Evolutionary conservation across 495 filamentous ascomycete genomes (phyloP), one percentile per base, ranked within the genome.

Genomic region (Trichoderma virens): DNA sequence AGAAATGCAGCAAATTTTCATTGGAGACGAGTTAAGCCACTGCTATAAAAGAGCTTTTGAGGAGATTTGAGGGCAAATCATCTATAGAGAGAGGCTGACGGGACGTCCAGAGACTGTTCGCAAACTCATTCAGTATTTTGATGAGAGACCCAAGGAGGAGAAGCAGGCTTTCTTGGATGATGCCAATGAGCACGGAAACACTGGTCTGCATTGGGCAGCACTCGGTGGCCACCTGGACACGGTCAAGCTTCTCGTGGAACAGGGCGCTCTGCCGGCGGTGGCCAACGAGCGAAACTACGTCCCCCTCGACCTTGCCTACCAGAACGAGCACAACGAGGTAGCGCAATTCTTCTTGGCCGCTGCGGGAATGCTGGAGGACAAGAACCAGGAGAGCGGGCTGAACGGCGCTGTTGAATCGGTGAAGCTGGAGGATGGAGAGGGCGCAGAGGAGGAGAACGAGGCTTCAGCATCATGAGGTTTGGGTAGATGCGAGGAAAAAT

Each of bases 141-240:
- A 75, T 62, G 69, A 64, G 28, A 62, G 62, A 14, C 62, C 68
- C 6, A 70, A 69, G 38, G 61, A 70, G 23, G 67, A 73, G 64
- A 76, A 75, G 59, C 71, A 73, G 38, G 67, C 76, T 0, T 80
- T 88, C 38, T 65, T 96, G 13, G 88, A 94, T 75, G 64, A 82
- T 73, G 75, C 82, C 71, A 97, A 98, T 67, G 72, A 83, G 64
- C 85, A 87, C 30, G 93, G 91, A 31, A 97, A 97, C 76, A 97
- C 93, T 13, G 81, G 91, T 1, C 75, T 98, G 62, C 93, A 97
- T 78, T 97, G 91, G 91, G 93, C 93, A 0, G 87, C 91, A 1
- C 77, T 96, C 64, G 93, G 94, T 66, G 93, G 93, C 16, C 91
- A 96, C 69, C 74, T 97, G 2, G 82, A 83, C 34, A 83, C 86